Conservation (phyloP, 768 basidiomycete genomes). For the Phylloporus sp. region DNA sequence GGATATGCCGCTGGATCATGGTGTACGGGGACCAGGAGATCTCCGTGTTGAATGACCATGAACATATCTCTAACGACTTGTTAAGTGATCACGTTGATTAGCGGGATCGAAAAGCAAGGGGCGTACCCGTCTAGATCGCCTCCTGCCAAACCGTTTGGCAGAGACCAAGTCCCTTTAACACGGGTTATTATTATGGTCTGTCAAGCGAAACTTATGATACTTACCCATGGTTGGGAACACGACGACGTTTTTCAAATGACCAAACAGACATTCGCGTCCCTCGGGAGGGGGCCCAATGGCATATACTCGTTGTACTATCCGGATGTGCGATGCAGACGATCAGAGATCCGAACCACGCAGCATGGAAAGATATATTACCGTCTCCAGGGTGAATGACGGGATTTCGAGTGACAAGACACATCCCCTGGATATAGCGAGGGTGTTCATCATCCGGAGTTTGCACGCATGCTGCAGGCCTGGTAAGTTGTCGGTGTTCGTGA, state of each 20-base stretch:
- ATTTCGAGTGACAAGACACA: conserved; percentile 60
- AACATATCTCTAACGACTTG: conserved; percentile 50
- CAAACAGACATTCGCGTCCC: conserved; percentile 51
- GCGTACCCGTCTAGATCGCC: conserved; percentile 76
- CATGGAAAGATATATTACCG: conserved; percentile 34
- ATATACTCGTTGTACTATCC: conserved; percentile 60
- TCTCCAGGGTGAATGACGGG: conserved; percentile 77
- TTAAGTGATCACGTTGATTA: neutral
- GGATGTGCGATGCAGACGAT: too few relatives aligned
- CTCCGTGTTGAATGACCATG: conserved; percentile 51
- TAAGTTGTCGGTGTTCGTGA: neutral
- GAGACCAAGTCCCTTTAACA: conserved; percentile 48
- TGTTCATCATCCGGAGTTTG: conserved; percentile 44
- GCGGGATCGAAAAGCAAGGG: neutral
- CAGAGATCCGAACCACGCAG: neutral
- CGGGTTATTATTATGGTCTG: neutral
- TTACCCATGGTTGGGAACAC: conserved; percentile 62
- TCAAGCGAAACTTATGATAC: conserved; percentile 15
- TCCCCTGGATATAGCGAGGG: conserved; percentile 55
- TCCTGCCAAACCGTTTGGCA: conserved; percentile 66
- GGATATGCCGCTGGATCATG: conserved; percentile 51
- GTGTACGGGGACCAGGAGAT: conserved; percentile 49
- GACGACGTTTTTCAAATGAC: conserved; percentile 61
- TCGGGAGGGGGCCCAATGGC: conserved; percentile 68
- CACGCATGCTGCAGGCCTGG: conserved; percentile 45